Conservation (phyloP, 2,329 filamentous ascomycete species). For the Nothophoma quercina region DNA sequence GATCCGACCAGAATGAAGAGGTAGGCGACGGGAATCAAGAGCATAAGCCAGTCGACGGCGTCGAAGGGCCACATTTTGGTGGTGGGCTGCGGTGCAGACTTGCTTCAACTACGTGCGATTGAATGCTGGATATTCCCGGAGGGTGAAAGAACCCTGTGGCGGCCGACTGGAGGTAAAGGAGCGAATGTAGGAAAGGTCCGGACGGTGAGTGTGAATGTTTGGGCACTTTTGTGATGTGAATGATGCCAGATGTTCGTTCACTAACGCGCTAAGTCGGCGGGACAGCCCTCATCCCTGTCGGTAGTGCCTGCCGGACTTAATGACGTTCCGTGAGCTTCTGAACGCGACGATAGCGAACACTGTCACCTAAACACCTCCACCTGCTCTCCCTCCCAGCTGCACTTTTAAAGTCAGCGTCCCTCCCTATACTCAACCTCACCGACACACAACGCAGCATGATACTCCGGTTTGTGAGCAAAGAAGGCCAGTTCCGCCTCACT, state of each 20-base stretch:
- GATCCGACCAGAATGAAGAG: constrained; percentile 86
- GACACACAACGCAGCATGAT: constrained; percentile 64
- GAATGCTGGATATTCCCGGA: background rate
- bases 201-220: constrained; percentile 4
- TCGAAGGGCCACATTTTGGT: constrained; percentile 47
- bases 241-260: constrained; percentile 22
- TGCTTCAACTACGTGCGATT: constrained; percentile 1
- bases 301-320: constrained; percentile 7
- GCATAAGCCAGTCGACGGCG: constrained; percentile 79
- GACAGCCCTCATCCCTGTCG: constrained; percentile 20
- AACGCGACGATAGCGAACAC: constrained; percentile 6
- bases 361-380: constrained; percentile 6
- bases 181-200: constrained; percentile 11
- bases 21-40: constrained; percentile 88
- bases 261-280: constrained; percentile 11
- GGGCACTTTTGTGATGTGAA: constrained; percentile 16
- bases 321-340: constrained; percentile 20
- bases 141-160: background rate
- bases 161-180: constrained; percentile 5
- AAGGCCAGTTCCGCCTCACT: constrained; percentile 88
- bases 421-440: background rate
- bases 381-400: background rate
- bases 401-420: background rate
- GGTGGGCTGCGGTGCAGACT: constrained; percentile 15
- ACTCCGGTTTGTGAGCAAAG: constrained; percentile 85